Evolutionary conservation across 495 filamentous ascomycete species (phyloP), one percentile per base, ranked within the genome.

Genomic region (Neurospora cerealis): DNA sequence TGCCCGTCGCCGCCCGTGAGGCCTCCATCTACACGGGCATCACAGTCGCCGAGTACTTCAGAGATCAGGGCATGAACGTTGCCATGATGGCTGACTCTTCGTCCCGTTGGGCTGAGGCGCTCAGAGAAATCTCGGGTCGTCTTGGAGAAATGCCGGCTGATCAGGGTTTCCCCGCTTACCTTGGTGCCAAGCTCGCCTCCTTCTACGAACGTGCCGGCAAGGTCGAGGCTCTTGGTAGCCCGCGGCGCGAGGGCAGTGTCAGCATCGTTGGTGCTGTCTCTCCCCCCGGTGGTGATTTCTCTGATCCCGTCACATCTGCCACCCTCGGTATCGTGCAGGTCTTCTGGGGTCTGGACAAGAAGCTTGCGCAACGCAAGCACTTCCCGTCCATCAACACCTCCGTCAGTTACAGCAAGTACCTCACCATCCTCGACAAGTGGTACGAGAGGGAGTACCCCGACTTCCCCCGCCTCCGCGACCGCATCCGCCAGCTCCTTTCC

Each of bases 31-130:
- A 98, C 85, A 99, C 96, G 41, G 96, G 96, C 81, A 98, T 98
- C 77, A 98, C 96, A 2, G 91, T 98, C 9, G 94, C 96, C 60
- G 95, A 99, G 83, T 99, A 99, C 81, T 98, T 98, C 89, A 92
- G 96, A 82, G 96, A 99, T 79, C 95, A 98, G 85, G 96, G 96
- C 76, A 97, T 98, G 86, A 88, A 95, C 81, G 95, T 98, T 21
- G 94, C 96, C 76, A 98, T 99, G 96, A 98, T 99, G 95, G 96
- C 96, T 72, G 96, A 99, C 83, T 98, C 95, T 34, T 93, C 95
- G 74, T 99, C 96, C 69, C 93, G 96, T 75, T 99, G 96, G 96
- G 96, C 96, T 74, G 96, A 99, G 83, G 96, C 96, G 73, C 87
- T 99, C 78, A 93, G 96, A 91, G 96, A 99, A 85, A 92, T 99